These are phyloP conservation scores for Podaxis sp. DNA, from an alignment of 768 basidiomycete species.

Conservation along the genomic window DNA sequence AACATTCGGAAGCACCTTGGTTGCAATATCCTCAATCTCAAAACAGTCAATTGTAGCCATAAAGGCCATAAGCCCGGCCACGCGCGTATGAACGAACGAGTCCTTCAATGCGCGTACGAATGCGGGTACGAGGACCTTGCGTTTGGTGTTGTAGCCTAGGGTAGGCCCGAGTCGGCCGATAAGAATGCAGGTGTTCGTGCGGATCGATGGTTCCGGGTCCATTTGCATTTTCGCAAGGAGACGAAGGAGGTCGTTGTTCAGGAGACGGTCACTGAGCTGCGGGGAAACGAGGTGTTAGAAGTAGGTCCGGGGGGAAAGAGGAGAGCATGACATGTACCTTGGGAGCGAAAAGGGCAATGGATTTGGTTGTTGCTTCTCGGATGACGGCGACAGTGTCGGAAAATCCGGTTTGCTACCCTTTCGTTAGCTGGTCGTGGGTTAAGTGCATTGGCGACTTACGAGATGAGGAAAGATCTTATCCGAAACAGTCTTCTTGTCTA, in stretches of 20 bases:
- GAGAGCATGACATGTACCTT: conserved; percentile 50
- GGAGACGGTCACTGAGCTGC: conserved; percentile 84
- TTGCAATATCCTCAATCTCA: conserved; percentile 83
- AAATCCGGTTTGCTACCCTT: conserved; percentile 86
- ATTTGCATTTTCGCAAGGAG: conserved; percentile 90
- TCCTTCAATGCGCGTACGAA: conserved; percentile 90
- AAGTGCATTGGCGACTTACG: conserved; percentile 42
- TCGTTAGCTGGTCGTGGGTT: conserved; percentile 2
- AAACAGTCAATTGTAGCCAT: conserved; percentile 94
- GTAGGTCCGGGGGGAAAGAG: neutral
- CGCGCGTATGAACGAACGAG: conserved; percentile 86
- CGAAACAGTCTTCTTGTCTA: conserved; percentile 81
- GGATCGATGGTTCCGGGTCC: conserved; percentile 91
- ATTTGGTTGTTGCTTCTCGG: conserved; percentile 90
- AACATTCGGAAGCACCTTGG: conserved; percentile 86
- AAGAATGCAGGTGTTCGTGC: conserved; percentile 96
- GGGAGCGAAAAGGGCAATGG: conserved; percentile 78
- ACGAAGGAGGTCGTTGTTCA: conserved; percentile 95
- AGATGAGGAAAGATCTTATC: conserved; percentile 94
- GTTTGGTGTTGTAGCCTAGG: conserved; percentile 84
- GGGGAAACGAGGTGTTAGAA: neutral
- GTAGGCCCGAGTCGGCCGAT: conserved; percentile 87
- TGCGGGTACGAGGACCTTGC: conserved; percentile 96
- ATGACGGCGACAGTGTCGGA: conserved; percentile 92
- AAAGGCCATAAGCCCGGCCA: conserved; percentile 93